Base-by-base conservation (phyloP, 257 asterid genomes). In the Anisodus tanguticus region DNA sequence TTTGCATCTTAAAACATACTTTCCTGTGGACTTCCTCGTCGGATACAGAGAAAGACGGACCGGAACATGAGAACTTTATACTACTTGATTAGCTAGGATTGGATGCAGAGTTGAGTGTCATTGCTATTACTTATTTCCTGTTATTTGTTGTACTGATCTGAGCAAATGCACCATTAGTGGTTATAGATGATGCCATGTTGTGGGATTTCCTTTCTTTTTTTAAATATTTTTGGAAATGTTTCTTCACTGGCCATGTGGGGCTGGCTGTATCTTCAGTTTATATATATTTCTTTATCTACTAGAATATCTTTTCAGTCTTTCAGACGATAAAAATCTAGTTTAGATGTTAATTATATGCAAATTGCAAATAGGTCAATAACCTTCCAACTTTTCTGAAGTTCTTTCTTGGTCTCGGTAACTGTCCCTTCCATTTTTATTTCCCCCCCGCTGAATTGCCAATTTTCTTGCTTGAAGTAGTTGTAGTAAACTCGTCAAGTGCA, bases 241-340 rank as follows among this genome's bases (percentile, higher is more conserved):
- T 16, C 78, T 53, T 69, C 78, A 69, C 54, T 39, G 78, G 54
- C 78, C 78, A 69, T 69, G 78, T 69, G 13, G 47, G 16, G 53
- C 12, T 69, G 78, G 54, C 35, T 69, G 31, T 69, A 69, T 69
- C 76, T 67, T 67, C 76, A 6, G 49, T 67, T 35, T 35, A 12
- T 67, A 3, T 67, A 37, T 67, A 37, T 1, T 67, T 67, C 0
- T 35, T 69, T 8, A 15, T 69, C 8, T 39, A 69, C 78, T 69
- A 69, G 39, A 41, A 39, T 68, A 37, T 68, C 11, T 68, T 22
- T 69, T 41, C 78, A 69, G 54, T 16, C 35, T 16, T 69, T 69
- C 54, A 69, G 54, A 69, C 54, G 16, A 41, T 26, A 39, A 39
- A n/a, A 69, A 39, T 39, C 78, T 69, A 69, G 53, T 39, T 39